phyloP scores from a whole-genome alignment of 202 grass and related monocot genomes.

The Panicum virgatum region DNA sequence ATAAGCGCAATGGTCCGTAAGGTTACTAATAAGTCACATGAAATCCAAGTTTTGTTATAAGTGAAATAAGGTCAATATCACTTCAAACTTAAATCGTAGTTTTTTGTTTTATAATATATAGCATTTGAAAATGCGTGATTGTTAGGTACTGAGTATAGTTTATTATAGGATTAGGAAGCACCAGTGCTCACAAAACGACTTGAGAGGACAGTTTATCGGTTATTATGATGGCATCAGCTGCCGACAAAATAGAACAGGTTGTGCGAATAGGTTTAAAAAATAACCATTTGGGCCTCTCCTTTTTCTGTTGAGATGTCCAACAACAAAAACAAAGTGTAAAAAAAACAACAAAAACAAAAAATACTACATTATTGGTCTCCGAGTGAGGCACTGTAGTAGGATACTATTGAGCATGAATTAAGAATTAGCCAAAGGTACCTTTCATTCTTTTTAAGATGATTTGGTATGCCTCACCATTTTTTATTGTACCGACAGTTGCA shows the following conservation, averaged over 20 bases:
- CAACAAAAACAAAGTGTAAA: not conserved
- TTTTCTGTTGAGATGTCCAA: not conserved
- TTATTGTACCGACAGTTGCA: constrained; percentile 37
- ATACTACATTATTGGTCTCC: not conserved
- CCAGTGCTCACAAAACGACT: not conserved
- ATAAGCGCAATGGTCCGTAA: not conserved
- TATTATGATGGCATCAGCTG: not conserved
- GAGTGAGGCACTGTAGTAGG: not conserved
- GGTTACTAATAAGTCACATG: not conserved
- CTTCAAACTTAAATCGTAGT: not conserved
- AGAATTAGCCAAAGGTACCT: not conserved
- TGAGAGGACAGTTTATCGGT: not conserved
- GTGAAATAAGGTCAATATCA: not conserved
- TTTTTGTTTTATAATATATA: no score
- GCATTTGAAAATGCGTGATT: not conserved
- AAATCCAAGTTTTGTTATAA: not conserved
- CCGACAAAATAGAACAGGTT: constrained; percentile 24
- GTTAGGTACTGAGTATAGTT: not conserved
- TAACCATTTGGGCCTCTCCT: not conserved
- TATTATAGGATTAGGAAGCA: not conserved
- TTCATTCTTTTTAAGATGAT: constrained; percentile 3
- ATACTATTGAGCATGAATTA: not conserved
- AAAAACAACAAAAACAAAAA: no score
- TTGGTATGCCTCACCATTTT: not conserved
- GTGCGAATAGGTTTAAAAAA: not conserved